These are phyloP conservation scores for Cladophialophora exuberans DNA, from an alignment of 2,329 filamentous ascomycete genomes.

Conservation along the genomic window DNA sequence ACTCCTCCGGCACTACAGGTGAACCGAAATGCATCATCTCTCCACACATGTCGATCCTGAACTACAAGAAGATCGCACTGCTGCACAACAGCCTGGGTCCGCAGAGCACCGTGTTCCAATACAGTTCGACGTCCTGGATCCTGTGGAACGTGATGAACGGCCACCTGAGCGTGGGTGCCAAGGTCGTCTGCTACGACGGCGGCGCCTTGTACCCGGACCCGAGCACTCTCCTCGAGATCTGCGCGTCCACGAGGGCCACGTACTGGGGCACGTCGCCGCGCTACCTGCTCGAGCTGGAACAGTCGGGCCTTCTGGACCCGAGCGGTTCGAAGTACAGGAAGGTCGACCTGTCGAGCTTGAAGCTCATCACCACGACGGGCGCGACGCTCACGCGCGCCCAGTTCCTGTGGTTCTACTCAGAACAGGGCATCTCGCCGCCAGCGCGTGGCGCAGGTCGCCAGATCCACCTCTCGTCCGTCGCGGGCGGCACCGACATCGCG, in stretches of 20 bases:
- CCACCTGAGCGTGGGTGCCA: slow-evolving; percentile 47
- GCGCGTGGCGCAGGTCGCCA: too few relatives aligned
- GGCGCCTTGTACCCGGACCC: slow-evolving; percentile 47
- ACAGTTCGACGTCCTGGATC: slow-evolving; percentile 52
- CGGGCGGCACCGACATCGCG: slow-evolving; percentile 54
- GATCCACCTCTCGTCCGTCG: slow-evolving; percentile 47
- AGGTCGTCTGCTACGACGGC: slow-evolving; percentile 50
- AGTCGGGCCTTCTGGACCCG: slow-evolving; percentile 27
- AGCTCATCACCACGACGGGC: slow-evolving; percentile 52
- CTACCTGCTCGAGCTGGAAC: slow-evolving; percentile 50
- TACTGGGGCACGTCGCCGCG: slow-evolving; percentile 51
- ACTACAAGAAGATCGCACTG: slow-evolving; percentile 46
- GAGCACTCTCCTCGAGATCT: slow-evolving; percentile 41
- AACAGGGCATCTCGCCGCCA: slow-evolving; percentile 37
- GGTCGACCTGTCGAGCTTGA: slow-evolving; percentile 44
- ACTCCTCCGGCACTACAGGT: slow-evolving; percentile 49
- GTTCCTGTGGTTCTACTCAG: slow-evolving; percentile 50
- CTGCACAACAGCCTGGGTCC: slow-evolving; percentile 49
- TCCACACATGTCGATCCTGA: slow-evolving; percentile 47
- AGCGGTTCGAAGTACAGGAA: slow-evolving; percentile 10
- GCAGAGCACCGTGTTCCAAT: slow-evolving; percentile 49
- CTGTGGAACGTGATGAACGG: slow-evolving; percentile 52
- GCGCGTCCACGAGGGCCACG: slow-evolving; percentile 42
- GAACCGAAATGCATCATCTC: slow-evolving; percentile 52
- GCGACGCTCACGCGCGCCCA: slow-evolving; percentile 48